Evolutionary conservation across 2,329 filamentous ascomycete species (phyloP).

Genomic region (Microcyclospora tardicrescens): DNA sequence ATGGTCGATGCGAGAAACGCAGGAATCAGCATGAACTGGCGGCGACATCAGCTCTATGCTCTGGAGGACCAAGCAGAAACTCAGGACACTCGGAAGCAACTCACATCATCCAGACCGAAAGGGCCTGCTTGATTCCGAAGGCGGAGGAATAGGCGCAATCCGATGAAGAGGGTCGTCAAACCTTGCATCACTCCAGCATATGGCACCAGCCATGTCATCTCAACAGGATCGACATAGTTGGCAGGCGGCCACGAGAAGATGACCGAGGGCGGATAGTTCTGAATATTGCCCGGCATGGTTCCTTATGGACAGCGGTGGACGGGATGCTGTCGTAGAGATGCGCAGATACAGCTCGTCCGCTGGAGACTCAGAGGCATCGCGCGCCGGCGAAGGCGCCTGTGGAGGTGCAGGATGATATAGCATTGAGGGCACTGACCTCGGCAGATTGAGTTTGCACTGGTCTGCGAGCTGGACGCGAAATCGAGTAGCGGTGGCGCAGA

Average conservation of each 20-base stretch:
- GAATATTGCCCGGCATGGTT: conserved; percentile 16
- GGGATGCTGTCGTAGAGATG: too few species aligned
- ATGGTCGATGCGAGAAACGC: conserved; percentile 8
- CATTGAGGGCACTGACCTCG: too few species aligned
- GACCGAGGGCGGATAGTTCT: conserved; percentile 8
- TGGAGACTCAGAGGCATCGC: too few species aligned
- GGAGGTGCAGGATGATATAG: too few species aligned
- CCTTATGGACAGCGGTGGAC: neutral
- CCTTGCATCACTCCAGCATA: conserved; percentile 8
- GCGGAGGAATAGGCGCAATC: conserved; percentile 12
- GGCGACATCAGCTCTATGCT: neutral
- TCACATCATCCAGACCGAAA: conserved; percentile 15
- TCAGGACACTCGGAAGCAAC: neutral
- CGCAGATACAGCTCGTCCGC: too few species aligned
- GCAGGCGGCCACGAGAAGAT: conserved; percentile 13
- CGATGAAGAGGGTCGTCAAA: conserved; percentile 11
- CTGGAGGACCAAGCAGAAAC: neutral
- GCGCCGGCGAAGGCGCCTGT: too few species aligned
- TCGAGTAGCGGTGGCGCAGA: too few species aligned
- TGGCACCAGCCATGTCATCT: conserved; percentile 11
- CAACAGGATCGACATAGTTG: conserved; percentile 14
- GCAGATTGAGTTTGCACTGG: too few species aligned
- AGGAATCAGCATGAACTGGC: conserved; percentile 5
- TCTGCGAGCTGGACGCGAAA: too few species aligned
- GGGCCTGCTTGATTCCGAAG: conserved; percentile 11